Conservation (phyloP, 2,329 filamentous ascomycete species). For the Pseudodiploospora longispora region DNA sequence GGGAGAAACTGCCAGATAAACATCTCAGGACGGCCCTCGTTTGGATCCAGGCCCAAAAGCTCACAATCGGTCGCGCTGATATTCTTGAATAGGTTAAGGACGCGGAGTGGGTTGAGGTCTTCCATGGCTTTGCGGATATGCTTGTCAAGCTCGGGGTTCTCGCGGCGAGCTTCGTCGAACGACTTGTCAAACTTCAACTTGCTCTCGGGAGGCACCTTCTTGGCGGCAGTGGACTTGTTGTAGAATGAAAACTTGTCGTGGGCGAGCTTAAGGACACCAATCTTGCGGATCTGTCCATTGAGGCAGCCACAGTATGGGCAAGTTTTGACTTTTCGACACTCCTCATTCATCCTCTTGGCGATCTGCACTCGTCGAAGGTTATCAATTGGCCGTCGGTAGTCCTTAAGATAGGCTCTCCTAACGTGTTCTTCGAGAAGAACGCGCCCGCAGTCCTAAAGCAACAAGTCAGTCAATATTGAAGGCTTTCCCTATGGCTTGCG, state of each 20-base stretch:
- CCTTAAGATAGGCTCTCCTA: slow-evolving; percentile 67
- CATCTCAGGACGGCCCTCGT: slow-evolving; percentile 86
- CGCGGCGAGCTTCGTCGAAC: slow-evolving; percentile 69
- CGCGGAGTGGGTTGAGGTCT: slow-evolving; percentile 81
- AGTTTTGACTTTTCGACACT: slow-evolving; percentile 76
- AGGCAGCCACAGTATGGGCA: slow-evolving; percentile 75
- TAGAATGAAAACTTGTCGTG: slow-evolving; percentile 88
- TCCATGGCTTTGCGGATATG: slow-evolving; percentile 89
- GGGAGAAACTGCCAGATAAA: slow-evolving; percentile 97
- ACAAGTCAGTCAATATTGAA: slow-evolving; percentile 20
- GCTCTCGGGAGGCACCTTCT: slow-evolving; percentile 73
- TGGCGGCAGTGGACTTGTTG: slow-evolving; percentile 79
- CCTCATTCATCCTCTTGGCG: slow-evolving; percentile 79
- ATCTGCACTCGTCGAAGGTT: slow-evolving; percentile 78
- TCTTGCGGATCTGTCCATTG: slow-evolving; percentile 89
- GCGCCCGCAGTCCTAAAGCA: slow-evolving; percentile 55
- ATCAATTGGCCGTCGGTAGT: slow-evolving; percentile 76
- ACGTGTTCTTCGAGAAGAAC: slow-evolving; percentile 78
- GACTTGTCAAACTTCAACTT: slow-evolving; percentile 82
- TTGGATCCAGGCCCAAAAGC: slow-evolving; percentile 77
- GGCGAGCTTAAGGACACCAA: slow-evolving; percentile 83
- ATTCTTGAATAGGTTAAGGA: slow-evolving; percentile 84
- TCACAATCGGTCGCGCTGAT: slow-evolving; percentile 83
- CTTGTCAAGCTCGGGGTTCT: slow-evolving; percentile 78
- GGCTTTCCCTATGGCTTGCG: slow-evolving; percentile 14